Evolutionary conservation across 2,329 filamentous ascomycete genomes (phyloP), one percentile per base, ranked within the genome.

Genomic region (Knufia fluminis): DNA sequence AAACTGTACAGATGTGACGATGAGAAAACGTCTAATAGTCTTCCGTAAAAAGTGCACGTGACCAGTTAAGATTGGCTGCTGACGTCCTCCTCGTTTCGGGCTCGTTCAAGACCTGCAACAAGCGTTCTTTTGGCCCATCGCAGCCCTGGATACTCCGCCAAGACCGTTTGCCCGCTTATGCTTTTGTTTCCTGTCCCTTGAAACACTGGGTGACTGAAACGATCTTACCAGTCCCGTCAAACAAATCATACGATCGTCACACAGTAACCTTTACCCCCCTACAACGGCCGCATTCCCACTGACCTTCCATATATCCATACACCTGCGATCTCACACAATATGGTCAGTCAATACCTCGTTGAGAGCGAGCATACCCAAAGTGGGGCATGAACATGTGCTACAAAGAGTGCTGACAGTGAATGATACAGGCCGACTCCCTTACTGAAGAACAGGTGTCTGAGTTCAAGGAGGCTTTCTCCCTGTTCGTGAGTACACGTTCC

Each of bases 401-500:
- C 19, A n/a, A 12, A 20, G 17, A 36, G n/a, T 28, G 45, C 45
- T 57, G 28, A 74, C 69, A 14, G 73, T 58, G 17, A 67, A 60
- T 28, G 55, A 54, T 8, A 51, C 69, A 97, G 91, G 91, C 91
- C 71, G 92, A 98, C 71, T 91, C 91, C 71, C 85, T 98, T 67
- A 97, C 92, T 64, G 92, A 98, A 80, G 92, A 98, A 77, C 92
- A 98, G 81, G 92, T 98, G 70, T 97, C 92, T 69, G 92, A 98
- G 78, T 98, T 97, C 80, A 98, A 97, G 86, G 92, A 98, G 78
- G 92, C 92, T 49, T 98, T 98, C 77, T 98, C 92, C 70, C 87
- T 98, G 60, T 98, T 98, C 74, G 92, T 98, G 84, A 84, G 92
- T 83, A 49, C 31, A 35, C 35, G 38, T 19, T 32, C 23, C 8